Percentiles rank a stretch among this genome's conserved stretches.
phyloP scores from a whole-genome alignment of 1,284 basidiomycete genomes.

The Trametes hirsuta region DNA sequence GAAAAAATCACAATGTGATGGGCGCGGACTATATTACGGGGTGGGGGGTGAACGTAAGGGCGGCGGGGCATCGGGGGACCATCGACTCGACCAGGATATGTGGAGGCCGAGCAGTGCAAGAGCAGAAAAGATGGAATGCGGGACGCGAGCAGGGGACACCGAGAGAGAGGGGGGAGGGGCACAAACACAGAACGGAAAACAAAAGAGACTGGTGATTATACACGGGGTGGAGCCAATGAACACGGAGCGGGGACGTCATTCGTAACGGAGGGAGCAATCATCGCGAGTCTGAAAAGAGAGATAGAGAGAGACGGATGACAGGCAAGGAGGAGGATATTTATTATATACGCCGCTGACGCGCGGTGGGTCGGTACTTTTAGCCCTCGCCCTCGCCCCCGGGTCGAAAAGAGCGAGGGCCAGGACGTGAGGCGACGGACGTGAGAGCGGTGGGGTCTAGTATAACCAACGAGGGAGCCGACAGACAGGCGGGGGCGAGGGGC shows the following conservation, averaged over 20 bases:
- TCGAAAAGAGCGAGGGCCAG: not conserved
- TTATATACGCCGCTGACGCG: slow-evolving; percentile 24
- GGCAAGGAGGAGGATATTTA: not conserved
- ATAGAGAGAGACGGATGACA: not conserved
- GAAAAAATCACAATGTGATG: not conserved
- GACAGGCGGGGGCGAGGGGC: not conserved
- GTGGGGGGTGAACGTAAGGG: not conserved
- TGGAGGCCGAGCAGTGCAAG: slow-evolving; percentile 20
- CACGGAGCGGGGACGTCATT: slow-evolving; percentile 7
- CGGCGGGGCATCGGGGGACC: not conserved
- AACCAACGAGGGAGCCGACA: not conserved
- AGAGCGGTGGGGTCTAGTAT: slow-evolving; percentile 8
- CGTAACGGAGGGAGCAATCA: not conserved
- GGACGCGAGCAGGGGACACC: not conserved
- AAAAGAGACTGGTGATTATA: slow-evolving; percentile 10
- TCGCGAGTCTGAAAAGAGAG: not conserved
- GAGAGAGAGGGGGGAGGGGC: not conserved
- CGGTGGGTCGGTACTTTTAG: slow-evolving; percentile 18
- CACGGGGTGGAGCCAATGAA: slow-evolving; percentile 1
- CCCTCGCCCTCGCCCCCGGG: not conserved
- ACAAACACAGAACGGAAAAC: not conserved
- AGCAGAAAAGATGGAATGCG: slow-evolving; percentile 6
- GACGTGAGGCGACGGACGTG: not conserved
- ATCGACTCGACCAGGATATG: slow-evolving; percentile 25
- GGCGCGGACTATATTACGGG: slow-evolving; percentile 1